A percentile compares a stretch with the other conserved stretches of the same genome.
Evolutionary conservation across 495 filamentous ascomycete species (phyloP).

Genomic region (Penicillium longicatenatum): DNA sequence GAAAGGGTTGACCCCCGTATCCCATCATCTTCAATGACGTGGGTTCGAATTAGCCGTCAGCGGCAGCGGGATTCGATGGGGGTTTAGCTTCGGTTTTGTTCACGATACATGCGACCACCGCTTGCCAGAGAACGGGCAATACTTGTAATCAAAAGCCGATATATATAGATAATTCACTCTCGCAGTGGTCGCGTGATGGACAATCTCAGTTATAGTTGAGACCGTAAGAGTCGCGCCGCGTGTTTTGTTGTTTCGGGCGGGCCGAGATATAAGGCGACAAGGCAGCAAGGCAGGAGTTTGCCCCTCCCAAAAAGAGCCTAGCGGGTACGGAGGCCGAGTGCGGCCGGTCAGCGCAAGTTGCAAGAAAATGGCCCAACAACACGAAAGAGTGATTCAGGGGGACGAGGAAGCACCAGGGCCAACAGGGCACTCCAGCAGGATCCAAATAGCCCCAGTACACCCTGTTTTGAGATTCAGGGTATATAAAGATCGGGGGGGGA

Average conservation of each 20-base stretch:
- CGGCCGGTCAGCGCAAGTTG: constrained; percentile 30
- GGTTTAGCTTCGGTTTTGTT: constrained; percentile 5
- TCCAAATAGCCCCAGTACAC: constrained; percentile 3
- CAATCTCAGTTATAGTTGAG: constrained; percentile 7
- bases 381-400: constrained; percentile 27
- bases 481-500: constrained; percentile 21
- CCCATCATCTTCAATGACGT: constrained; percentile 31
- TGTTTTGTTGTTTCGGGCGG: constrained; percentile 33
- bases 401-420: constrained; percentile 10
- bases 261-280: constrained; percentile 9
- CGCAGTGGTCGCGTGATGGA: constrained; percentile 9
- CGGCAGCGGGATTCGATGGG: constrained; percentile 18
- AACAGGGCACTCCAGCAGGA: constrained; percentile 1
- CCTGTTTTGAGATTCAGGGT: constrained; percentile 2
- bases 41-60: constrained; percentile 21
- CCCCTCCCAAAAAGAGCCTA: constrained; percentile 26
- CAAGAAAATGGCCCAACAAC: constrained; percentile 24
- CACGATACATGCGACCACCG: constrained; percentile 24
- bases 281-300: constrained; percentile 15
- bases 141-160: background rate
- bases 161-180: background rate
- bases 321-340: constrained; percentile 31
- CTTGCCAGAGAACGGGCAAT: constrained; percentile 6
- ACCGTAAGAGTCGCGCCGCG: constrained; percentile 31
- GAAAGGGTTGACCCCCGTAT: constrained; percentile 39